Evolutionary conservation across 129 eudicot species (phyloP), one percentile per base, ranked within the genome.

Genomic region (Centaurea solstitialis): DNA sequence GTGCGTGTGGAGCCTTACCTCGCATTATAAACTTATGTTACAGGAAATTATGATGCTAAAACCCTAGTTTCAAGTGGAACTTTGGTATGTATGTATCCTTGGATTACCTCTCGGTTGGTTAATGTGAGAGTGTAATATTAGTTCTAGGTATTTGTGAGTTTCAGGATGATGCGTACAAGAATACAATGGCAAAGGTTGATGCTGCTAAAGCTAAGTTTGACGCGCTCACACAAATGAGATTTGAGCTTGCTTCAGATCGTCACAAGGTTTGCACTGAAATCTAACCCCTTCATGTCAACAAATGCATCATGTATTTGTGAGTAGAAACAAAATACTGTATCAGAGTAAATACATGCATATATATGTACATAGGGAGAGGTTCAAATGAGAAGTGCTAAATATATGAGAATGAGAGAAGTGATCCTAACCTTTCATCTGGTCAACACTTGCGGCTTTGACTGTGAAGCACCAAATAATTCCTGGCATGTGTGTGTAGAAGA

Each of bases 181-280:
- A 68, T 66, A 70, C 80, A 17, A 85, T 73, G 72, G 40, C 26
- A 53, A 76, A 85, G 76, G 35, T 89, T 68, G 87, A 85, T 80
- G 85, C 93, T 81, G 93, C 94, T 17, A 76, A 91, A 84, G 76
- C 87, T 76, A 85, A 85, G 72, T 72, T 91, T 81, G 86, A 89
- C 59, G 45, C 79, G 76, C 69, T 88, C 70, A 72, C 75, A 68
- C 86, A 85, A 40, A 82, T 62, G 75, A 87, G 83, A 84, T 81
- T 77, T 30, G 76, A 87, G 28, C 91, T 85, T 76, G 81, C 88
- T 66, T 67, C 86, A 39, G 93, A 93, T 83, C 79, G 73, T 59
- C 69, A 68, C 69, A 86, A 93, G 97, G 98, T 93, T 39, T 62
- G 76, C 35, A 33, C 24, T 47, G 3, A 73, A 47, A 75, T 70